phyloP scores from a whole-genome alignment of 2,329 filamentous ascomycete genomes.

The Aschersonia sp. region DNA sequence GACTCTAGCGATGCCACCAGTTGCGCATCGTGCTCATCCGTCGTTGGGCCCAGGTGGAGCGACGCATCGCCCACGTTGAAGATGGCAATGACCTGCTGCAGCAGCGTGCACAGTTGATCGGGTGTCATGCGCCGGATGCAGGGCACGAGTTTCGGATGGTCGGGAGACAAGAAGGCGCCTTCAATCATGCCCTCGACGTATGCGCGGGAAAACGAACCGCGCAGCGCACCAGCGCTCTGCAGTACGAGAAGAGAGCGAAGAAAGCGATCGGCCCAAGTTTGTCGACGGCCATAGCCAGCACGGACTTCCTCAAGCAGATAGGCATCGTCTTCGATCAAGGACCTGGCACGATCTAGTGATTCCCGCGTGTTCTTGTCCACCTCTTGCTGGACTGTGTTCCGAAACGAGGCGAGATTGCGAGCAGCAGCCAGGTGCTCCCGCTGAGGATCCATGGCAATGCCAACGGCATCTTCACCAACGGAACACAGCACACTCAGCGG shows the following conservation, averaged over 20 bases:
- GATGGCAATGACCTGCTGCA: slow-evolving; percentile 13
- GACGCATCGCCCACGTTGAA: slow-evolving; percentile 21
- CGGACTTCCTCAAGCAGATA: slow-evolving; percentile 32
- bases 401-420: slow-evolving; percentile 56
- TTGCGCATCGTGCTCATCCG: slow-evolving; percentile 15
- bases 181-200: slow-evolving; percentile 47
- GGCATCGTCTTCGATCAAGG: slow-evolving; percentile 45
- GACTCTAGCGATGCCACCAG: slow-evolving; percentile 20
- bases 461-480: slow-evolving; percentile 7
- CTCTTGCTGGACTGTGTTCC: slow-evolving; percentile 31
- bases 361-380: slow-evolving; percentile 26
- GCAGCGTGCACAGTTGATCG: slow-evolving; percentile 11
- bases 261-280: slow-evolving; percentile 26
- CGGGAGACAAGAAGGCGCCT: slow-evolving; percentile 32
- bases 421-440: slow-evolving; percentile 51
- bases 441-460: slow-evolving; percentile 23
- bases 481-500: slow-evolving; percentile 50
- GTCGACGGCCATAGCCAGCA: slow-evolving; percentile 12
- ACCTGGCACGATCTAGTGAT: slow-evolving; percentile 26
- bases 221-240: slow-evolving; percentile 19
- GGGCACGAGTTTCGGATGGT: slow-evolving; percentile 38
- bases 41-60: slow-evolving; percentile 18
- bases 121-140: slow-evolving; percentile 42
- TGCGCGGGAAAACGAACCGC: slow-evolving; percentile 32
- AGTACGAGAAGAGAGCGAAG: slow-evolving; percentile 34